A percentile compares a stretch with the other conserved stretches of the same genome.
Conservation (phyloP, 176 grass and related monocot species). For the Aegilops sharonensis region DNA sequence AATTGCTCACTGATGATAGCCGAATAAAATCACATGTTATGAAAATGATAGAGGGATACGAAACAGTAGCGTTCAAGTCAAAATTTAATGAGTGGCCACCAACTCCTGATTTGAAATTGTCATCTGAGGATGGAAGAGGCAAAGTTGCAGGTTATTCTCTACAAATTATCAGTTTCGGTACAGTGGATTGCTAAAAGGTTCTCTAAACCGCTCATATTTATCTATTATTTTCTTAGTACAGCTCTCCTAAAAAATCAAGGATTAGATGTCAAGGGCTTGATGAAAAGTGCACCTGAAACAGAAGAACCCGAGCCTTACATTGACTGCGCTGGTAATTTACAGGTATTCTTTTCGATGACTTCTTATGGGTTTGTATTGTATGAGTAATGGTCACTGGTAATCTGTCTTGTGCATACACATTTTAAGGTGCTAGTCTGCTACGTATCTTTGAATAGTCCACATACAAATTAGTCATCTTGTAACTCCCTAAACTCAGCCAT, state of each 20-base stretch:
- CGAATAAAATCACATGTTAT: slow-evolving; percentile 61
- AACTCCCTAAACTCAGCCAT: neutral
- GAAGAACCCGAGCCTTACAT: slow-evolving; percentile 82
- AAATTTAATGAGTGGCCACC: slow-evolving; percentile 86
- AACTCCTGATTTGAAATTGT: slow-evolving; percentile 77
- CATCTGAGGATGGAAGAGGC: slow-evolving; percentile 88
- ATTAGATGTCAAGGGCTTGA: slow-evolving; percentile 92
- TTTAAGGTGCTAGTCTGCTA: neutral
- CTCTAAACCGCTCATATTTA: neutral
- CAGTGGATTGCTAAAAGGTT: neutral
- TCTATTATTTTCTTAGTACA: slow-evolving; percentile 34
- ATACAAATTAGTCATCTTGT: neutral
- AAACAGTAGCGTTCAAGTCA: slow-evolving; percentile 82
- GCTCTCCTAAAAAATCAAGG: slow-evolving; percentile 95
- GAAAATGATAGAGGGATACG: slow-evolving; percentile 87
- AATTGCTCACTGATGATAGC: slow-evolving; percentile 61
- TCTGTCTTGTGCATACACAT: neutral
- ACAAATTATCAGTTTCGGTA: slow-evolving; percentile 11
- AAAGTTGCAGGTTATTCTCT: slow-evolving; percentile 87
- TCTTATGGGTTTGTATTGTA: slow-evolving; percentile 2
- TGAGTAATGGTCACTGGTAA: neutral
- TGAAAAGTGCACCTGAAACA: slow-evolving; percentile 59
- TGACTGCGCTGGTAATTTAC: slow-evolving; percentile 90
- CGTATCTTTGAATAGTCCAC: slow-evolving; percentile 1
- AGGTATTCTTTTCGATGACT: slow-evolving; percentile 43